phyloP scores from a whole-genome alignment of 345 rosid genomes.

The Nephelium lappaceum region DNA sequence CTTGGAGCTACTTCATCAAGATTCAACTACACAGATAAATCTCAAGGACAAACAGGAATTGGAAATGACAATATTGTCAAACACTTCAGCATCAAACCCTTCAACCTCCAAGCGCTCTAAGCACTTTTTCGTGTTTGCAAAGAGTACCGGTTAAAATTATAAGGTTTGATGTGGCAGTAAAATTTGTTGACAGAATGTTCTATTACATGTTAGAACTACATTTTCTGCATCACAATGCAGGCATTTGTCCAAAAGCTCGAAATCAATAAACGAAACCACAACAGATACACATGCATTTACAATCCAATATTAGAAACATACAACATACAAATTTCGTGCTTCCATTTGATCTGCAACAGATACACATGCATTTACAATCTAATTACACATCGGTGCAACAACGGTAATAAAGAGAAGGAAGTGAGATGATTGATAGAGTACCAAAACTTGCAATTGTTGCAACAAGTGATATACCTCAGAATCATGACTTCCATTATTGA shows the following conservation, averaged over 20 bases:
- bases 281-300: too few relatives aligned
- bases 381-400: not conserved
- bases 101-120: not conserved
- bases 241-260: not conserved
- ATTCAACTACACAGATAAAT: not conserved
- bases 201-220: constrained; percentile 9
- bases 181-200: constrained; percentile 15
- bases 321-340: not conserved
- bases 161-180: not conserved
- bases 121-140: not conserved
- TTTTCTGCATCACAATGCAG: not conserved
- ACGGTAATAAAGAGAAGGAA: too few relatives aligned
- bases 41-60: not conserved
- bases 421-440: too few relatives aligned
- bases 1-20: not conserved
- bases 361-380: not conserved
- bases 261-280: not conserved
- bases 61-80: not conserved
- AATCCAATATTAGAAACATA: not conserved
- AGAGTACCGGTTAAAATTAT: not conserved
- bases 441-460: too few relatives aligned
- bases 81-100: not conserved
- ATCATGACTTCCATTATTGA: not conserved
- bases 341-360: not conserved
- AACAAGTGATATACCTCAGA: not conserved